Conservation (phyloP, 2,329 filamentous ascomycete species). For the Diplodia corticola region DNA sequence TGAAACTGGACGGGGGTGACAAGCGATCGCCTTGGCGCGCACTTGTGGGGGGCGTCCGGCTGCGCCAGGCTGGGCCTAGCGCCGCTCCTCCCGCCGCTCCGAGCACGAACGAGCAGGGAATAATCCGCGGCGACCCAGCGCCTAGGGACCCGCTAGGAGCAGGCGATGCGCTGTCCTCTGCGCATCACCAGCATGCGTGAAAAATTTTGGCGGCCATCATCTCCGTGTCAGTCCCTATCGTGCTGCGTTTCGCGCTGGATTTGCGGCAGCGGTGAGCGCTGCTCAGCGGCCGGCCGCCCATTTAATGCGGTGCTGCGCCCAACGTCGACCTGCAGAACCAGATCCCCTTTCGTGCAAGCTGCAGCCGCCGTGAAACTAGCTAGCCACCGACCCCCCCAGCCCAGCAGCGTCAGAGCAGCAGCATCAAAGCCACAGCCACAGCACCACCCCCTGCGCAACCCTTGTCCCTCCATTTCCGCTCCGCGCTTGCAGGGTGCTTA, state of each 20-base stretch:
- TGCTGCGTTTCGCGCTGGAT: not conserved
- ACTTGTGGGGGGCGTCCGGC: not conserved
- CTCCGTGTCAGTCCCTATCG: slow-evolving; percentile 16
- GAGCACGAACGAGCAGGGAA: not conserved
- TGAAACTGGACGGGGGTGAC: slow-evolving; percentile 9
- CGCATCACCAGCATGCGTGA: slow-evolving; percentile 18
- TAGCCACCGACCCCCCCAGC: not conserved
- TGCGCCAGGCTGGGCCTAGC: not conserved
- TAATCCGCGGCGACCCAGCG: not conserved
- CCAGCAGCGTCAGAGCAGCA: no score
- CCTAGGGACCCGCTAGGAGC: not conserved
- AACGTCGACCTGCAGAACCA: slow-evolving; percentile 8
- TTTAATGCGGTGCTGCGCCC: slow-evolving; percentile 15
- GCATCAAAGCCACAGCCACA: not conserved
- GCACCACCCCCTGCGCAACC: slow-evolving; percentile 31
- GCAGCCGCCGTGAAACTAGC: slow-evolving; percentile 7
- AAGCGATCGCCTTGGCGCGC: not conserved
- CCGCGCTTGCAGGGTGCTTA: slow-evolving; percentile 25
- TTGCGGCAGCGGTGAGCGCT: slow-evolving; percentile 12
- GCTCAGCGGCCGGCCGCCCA: not conserved
- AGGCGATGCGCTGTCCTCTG: slow-evolving; percentile 18
- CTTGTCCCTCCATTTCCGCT: slow-evolving; percentile 25
- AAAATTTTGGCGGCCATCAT: slow-evolving; percentile 21
- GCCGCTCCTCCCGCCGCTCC: slow-evolving; percentile 1
- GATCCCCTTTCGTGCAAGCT: slow-evolving; percentile 13